These are phyloP conservation scores for Silene noctiflora DNA, from an alignment of 179 eudicot species.

Conservation along the genomic window DNA sequence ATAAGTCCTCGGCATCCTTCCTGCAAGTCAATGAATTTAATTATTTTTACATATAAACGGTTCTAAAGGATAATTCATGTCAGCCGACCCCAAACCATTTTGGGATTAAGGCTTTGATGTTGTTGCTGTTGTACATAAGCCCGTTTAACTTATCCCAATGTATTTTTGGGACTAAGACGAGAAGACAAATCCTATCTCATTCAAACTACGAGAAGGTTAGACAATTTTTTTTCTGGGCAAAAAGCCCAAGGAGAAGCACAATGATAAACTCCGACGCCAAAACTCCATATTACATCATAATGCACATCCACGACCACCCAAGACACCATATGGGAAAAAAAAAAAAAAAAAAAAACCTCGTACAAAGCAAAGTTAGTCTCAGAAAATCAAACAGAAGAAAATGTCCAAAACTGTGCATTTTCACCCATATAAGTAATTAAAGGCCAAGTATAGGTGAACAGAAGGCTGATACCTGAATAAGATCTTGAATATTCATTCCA, in stretches of 20 bases:
- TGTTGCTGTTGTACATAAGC: no score
- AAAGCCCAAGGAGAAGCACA: neutral
- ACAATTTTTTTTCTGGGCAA: neutral
- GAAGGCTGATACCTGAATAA: conserved; percentile 66
- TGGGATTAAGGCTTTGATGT: no score
- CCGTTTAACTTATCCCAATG: no score
- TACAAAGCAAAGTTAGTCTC: neutral
- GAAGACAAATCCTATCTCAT: conserved; percentile 1
- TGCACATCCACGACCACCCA: neutral
- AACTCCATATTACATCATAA: neutral
- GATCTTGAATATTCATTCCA: conserved; percentile 89
- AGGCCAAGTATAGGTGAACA: neutral
- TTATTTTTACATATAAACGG: neutral
- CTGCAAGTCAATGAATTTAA: conserved; percentile 36
- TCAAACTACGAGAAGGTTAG: neutral
- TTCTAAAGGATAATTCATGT: no score
- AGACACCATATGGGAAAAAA: neutral
- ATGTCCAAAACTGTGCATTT: no score
- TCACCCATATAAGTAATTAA: no score
- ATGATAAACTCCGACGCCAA: neutral
- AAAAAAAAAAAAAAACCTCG: no score
- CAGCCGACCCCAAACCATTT: no score
- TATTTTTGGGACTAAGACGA: neutral
- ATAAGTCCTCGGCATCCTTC: conserved; percentile 95
- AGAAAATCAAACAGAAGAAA: neutral